Evolutionary conservation across 2,329 filamentous ascomycete species (phyloP).

Genomic region (Aspergillus luchuensis): DNA sequence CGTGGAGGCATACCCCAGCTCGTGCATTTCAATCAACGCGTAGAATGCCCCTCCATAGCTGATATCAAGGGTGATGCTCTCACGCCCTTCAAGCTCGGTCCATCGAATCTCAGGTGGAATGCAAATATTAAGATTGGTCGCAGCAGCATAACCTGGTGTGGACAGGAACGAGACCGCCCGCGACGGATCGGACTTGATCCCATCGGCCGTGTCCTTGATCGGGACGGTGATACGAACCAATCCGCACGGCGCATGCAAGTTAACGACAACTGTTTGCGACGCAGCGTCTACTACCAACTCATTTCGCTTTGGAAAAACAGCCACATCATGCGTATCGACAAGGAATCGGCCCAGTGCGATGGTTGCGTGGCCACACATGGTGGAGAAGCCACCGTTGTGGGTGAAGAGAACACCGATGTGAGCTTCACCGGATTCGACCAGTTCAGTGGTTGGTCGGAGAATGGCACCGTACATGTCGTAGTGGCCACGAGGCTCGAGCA

Average conservation of each 20-base stretch:
- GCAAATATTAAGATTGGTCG: conserved; percentile 31
- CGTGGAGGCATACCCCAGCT: conserved; percentile 41
- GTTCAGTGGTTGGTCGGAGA: conserved; percentile 46
- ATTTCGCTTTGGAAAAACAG: conserved; percentile 43
- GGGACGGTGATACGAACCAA: conserved; percentile 47
- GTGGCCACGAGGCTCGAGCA: conserved; percentile 54
- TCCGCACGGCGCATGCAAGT: conserved; percentile 51
- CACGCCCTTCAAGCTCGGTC: conserved; percentile 38
- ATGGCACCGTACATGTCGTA: conserved; percentile 58
- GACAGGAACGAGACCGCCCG: conserved; percentile 47
- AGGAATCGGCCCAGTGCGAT: conserved; percentile 52
- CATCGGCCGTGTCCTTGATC: conserved; percentile 24
- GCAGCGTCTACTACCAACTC: conserved; percentile 32
- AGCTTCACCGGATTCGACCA: conserved; percentile 42
- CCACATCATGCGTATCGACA: conserved; percentile 44
- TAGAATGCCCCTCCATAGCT: conserved; percentile 52
- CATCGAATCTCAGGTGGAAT: conserved; percentile 38
- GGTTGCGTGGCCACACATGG: conserved; percentile 57
- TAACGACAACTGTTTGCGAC: conserved; percentile 31
- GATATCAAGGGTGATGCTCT: conserved; percentile 37
- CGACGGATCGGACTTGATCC: conserved; percentile 38
- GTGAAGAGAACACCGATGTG: conserved; percentile 53
- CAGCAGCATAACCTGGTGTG: conserved; percentile 46
- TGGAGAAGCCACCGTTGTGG: conserved; percentile 53
- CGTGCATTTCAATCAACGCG: conserved; percentile 37